Conservation (phyloP, 1,284 basidiomycete species). For the Ceraceosorus bombacis region DNA sequence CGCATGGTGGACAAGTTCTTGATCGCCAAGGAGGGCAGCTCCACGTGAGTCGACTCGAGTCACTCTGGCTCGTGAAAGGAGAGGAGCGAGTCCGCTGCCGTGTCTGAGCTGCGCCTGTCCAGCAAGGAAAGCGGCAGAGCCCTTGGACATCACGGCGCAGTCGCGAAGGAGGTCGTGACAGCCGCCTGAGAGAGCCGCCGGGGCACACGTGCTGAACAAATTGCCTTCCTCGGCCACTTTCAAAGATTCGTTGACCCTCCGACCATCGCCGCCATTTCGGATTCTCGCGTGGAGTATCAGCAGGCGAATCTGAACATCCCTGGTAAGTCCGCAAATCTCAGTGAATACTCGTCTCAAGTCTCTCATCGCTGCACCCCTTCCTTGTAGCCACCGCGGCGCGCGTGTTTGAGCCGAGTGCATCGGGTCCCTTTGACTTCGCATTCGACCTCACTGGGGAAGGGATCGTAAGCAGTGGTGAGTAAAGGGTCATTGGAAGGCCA, state of each 20-base stretch:
- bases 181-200: no score
- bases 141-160: no score
- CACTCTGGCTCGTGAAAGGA: neutral
- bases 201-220: no score
- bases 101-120: neutral
- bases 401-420: constrained; percentile 18
- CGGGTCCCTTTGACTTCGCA: constrained; percentile 24
- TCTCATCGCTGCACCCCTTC: neutral
- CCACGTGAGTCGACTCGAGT: constrained; percentile 10
- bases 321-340: neutral
- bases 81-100: neutral
- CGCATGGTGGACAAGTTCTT: constrained; percentile 35
- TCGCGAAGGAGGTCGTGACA: no score
- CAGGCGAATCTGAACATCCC: constrained; percentile 29
- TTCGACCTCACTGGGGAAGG: constrained; percentile 39
- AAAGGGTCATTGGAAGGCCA: neutral
- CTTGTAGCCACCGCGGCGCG: constrained; percentile 7
- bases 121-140: no score
- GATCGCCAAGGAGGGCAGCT: constrained; percentile 16
- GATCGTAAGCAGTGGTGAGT: constrained; percentile 10
- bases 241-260: constrained; percentile 19
- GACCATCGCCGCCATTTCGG: constrained; percentile 17
- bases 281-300: constrained; percentile 29
- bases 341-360: neutral
- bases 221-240: no score